A percentile compares a stretch with the other conserved stretches of the same genome.
These are phyloP conservation scores for Hondaea fermentalgiana DNA, from an alignment of 108 stramenopile genomes.

Conservation along the genomic window DNA sequence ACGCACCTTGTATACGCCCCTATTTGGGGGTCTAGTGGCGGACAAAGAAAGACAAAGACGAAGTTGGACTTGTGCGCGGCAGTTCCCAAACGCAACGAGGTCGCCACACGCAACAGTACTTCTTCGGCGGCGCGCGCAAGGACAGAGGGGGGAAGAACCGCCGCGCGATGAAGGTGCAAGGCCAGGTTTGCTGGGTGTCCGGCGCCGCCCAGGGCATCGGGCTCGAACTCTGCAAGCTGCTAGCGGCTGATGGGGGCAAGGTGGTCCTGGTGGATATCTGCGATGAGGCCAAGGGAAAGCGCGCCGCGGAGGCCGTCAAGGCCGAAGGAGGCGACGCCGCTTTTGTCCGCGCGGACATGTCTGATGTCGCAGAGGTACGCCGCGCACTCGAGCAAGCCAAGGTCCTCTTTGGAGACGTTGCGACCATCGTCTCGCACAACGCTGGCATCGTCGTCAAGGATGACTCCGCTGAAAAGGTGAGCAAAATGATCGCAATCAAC, in stretches of 20 bases:
- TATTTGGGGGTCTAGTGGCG: too few relatives aligned
- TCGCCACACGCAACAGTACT: too few relatives aligned
- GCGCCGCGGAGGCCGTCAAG: not conserved
- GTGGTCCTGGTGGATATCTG: slow-evolving; percentile 6
- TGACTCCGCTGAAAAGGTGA: not conserved
- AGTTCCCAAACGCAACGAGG: too few relatives aligned
- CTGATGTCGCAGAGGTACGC: not conserved
- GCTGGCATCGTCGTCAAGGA: not conserved
- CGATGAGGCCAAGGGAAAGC: not conserved
- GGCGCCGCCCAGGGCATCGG: slow-evolving; percentile 11
- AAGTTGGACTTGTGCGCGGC: too few relatives aligned
- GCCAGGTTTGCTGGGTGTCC: not conserved
- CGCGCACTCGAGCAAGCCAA: not conserved
- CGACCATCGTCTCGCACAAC: not conserved
- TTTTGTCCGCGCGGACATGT: not conserved
- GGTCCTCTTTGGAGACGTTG: not conserved
- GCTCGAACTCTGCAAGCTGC: not conserved
- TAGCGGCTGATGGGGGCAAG: not conserved
- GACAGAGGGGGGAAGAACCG: too few relatives aligned
- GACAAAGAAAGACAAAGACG: too few relatives aligned
- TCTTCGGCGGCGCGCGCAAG: too few relatives aligned
- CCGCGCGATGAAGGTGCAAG: not conserved
- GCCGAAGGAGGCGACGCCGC: not conserved
- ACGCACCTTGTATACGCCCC: too few relatives aligned
- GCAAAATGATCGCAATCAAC: not conserved